These are phyloP conservation scores for Yamadazyma jaroonii DNA, from an alignment of 1,139 yeast species.

Conservation along the genomic window DNA sequence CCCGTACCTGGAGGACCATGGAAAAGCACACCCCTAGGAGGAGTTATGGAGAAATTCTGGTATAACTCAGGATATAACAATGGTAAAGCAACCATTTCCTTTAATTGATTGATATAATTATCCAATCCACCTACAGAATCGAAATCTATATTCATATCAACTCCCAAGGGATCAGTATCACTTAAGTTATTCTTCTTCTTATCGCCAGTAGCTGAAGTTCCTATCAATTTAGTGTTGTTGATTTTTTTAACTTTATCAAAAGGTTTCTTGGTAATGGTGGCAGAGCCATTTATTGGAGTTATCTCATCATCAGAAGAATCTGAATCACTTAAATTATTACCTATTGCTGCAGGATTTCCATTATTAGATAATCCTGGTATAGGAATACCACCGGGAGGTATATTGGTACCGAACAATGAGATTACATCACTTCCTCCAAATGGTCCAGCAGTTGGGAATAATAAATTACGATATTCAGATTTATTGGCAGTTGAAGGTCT, in stretches of 20 bases:
- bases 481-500: conserved; percentile 30
- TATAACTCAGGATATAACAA: conserved; percentile 91
- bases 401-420: conserved; percentile 68
- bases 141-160: conserved; percentile 90
- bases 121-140: conserved; percentile 91
- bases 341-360: conserved; percentile 44
- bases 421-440: conserved; percentile 91
- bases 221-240: conserved; percentile 29
- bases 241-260: conserved; percentile 15
- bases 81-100: conserved; percentile 97
- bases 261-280: conserved; percentile 28
- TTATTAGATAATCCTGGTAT: conserved; percentile 30
- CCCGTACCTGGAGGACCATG: conserved; percentile 99
- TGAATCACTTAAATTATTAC: conserved; percentile 51
- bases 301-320: conserved; percentile 72
- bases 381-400: conserved; percentile 51
- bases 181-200: conserved; percentile 70
- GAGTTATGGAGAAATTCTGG: conserved; percentile 85
- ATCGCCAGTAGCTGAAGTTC: conserved; percentile 32
- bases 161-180: conserved; percentile 93
- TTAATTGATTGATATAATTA: conserved; percentile 83
- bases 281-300: conserved; percentile 38
- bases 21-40: conserved; percentile 96
- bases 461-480: conserved; percentile 53
- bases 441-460: conserved; percentile 96